phyloP scores from a whole-genome alignment of 2,329 filamentous ascomycete species.

The Ophiostoma piceae region DNA sequence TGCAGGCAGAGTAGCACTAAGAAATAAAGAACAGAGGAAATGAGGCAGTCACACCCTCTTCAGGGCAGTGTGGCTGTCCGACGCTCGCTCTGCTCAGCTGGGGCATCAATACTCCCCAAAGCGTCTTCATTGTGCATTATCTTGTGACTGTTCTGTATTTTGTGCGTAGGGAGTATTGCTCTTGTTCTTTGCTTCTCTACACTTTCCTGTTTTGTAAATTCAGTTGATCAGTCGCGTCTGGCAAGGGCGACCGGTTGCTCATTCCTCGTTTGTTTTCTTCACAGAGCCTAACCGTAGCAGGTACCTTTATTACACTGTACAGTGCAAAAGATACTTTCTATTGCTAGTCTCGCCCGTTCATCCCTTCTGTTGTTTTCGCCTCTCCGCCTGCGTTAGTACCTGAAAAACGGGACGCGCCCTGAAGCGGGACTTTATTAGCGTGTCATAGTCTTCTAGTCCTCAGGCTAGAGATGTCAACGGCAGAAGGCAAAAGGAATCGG shows the following conservation, averaged over 20 bases:
- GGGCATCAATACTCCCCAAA: conserved; percentile 1
- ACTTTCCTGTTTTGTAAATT: background rate
- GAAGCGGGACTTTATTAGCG: conserved; percentile 13
- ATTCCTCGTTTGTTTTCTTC: conserved; percentile 8
- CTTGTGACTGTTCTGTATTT: background rate
- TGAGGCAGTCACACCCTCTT: conserved; percentile 9
- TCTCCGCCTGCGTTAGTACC: background rate
- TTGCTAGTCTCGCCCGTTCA: background rate
- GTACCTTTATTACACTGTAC: background rate
- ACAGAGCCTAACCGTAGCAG: background rate
- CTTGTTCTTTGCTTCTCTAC: background rate
- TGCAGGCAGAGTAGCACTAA: conserved; percentile 5
- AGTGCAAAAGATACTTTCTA: background rate
- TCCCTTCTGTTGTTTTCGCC: conserved; percentile 3
- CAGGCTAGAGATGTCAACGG: background rate
- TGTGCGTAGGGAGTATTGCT: background rate
- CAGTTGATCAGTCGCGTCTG: conserved; percentile 9
- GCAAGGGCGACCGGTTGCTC: conserved; percentile 14
- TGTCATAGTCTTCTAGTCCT: background rate
- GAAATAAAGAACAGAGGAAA: background rate
- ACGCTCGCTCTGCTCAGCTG: background rate
- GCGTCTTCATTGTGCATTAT: background rate
- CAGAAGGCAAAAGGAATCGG: background rate
- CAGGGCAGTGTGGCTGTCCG: conserved; percentile 6
- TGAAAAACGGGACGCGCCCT: conserved; percentile 22